phyloP scores from a whole-genome alignment of 192 early-diverging fungal genomes.

The Dispira parvispora region DNA sequence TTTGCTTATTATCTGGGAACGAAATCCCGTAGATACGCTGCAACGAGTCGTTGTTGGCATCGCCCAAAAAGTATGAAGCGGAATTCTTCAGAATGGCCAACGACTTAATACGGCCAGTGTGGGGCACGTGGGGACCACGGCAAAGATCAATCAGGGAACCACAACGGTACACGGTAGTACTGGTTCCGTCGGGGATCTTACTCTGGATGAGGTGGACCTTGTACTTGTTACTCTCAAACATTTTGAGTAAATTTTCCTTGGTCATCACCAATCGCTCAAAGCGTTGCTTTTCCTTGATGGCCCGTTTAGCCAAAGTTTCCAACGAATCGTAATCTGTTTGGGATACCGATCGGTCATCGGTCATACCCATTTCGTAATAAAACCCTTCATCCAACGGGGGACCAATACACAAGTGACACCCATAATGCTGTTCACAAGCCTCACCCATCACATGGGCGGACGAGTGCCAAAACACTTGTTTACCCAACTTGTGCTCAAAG shows the following conservation, averaged over 20 bases:
- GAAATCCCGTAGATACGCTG: conserved; percentile 98
- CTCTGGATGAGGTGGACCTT: conserved; percentile 87
- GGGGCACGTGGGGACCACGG: conserved; percentile 87
- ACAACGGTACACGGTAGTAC: conserved; percentile 95
- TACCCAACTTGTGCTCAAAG: conserved; percentile 86
- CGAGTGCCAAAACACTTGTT: conserved; percentile 97
- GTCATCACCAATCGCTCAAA: conserved; percentile 78
- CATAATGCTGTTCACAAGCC: conserved; percentile 93
- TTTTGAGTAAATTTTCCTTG: conserved; percentile 83
- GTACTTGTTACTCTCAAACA: conserved; percentile 99
- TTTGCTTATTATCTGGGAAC: conserved; percentile 95
- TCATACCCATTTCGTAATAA: conserved; percentile 91
- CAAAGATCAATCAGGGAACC: conserved; percentile 97
- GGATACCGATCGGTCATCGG: conserved; percentile 39
- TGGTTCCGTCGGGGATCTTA: conserved; percentile 82
- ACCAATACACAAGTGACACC: conserved; percentile 92
- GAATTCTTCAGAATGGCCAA: conserved; percentile 94
- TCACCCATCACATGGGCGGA: conserved; percentile 94
- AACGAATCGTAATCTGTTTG: conserved; percentile 73
- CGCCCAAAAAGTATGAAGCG: conserved; percentile 93
- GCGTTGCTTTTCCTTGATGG: conserved; percentile 88
- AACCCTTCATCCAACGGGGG: conserved; percentile 89
- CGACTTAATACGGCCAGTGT: conserved; percentile 86
- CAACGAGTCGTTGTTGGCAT: conserved; percentile 92
- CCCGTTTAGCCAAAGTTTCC: conserved; percentile 72